Evolutionary conservation across 2,329 filamentous ascomycete species (phyloP).

Genomic region (Colletotrichum liriopes): DNA sequence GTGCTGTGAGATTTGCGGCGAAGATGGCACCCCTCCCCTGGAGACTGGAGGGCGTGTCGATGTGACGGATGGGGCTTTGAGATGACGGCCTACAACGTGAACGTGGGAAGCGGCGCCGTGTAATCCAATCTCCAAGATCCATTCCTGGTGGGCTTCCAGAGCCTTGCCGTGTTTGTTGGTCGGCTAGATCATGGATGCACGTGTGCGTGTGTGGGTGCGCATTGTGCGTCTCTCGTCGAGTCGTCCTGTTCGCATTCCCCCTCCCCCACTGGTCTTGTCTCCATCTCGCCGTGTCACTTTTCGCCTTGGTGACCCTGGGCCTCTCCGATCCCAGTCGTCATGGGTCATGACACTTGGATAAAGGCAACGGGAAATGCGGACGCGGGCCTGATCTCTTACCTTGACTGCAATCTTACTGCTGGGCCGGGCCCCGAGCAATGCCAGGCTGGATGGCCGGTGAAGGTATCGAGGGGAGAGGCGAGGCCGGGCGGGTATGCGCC

Average conservation of each 20-base stretch:
- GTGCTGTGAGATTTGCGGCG: not conserved
- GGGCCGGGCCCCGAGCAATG: not conserved
- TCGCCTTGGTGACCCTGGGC: not conserved
- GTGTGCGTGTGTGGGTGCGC: too few species aligned
- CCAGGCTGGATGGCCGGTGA: not conserved
- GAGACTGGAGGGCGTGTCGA: constrained; percentile 6
- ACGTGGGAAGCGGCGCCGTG: not conserved
- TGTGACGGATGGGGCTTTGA: constrained; percentile 13
- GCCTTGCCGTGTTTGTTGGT: not conserved
- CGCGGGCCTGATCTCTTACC: constrained; percentile 8
- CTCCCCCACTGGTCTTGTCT: not conserved
- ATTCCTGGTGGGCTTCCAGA: constrained; percentile 4
- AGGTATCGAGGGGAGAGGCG: not conserved
- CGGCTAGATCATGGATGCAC: not conserved
- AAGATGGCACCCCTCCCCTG: not conserved
- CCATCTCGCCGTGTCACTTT: constrained; percentile 3
- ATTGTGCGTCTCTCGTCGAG: not conserved
- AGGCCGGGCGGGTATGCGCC: not conserved
- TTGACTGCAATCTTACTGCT: not conserved
- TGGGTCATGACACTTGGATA: constrained; percentile 1
- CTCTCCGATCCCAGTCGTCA: constrained; percentile 5
- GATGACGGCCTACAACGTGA: constrained; percentile 16
- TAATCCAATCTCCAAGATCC: constrained; percentile 14
- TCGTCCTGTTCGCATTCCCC: not conserved
- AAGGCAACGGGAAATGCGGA: constrained; percentile 6